Base-by-base conservation (phyloP, 108 stramenopile genomes). In the Hondaea fermentalgiana region DNA sequence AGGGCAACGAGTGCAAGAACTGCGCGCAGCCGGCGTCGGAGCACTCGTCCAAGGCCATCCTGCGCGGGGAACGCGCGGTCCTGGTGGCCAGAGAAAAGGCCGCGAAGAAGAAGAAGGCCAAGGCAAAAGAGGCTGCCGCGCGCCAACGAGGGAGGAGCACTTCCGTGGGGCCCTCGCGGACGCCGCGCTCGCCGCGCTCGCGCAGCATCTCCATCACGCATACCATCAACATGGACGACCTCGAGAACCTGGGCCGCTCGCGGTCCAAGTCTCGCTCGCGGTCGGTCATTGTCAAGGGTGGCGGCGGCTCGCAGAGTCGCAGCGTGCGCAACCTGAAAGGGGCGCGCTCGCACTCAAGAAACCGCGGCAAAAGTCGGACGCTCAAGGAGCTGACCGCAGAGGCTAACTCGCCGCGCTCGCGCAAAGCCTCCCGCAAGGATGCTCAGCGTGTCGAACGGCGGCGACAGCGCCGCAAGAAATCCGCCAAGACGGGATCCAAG, bases 1-100 rank as follows among this genome's bases (percentile, higher is more conserved):
- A 53, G 76, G 76, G 17, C 19, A 53, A 53, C n/a, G 14, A 83
- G 76, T 83, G 76, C 76, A 83, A 83, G 76, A 83, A 83, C 76
- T 83, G 76, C 76, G 12, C 51, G 49, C n/a, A 25, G 49, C 76
- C 12, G 25, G 76, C 76, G n/a, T 47, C 76, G 45, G 76, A 83
- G 76, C 76, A 83, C 51, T 53, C 45, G 49, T 53, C 45, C 6
- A 83, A 83, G 76, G 76, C 76, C 16, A 83, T 83, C 3, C 49
- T 83, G 12, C 45, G 51, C 10, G 76, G 76, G 6, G 76, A 47
- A 17, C 76, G 76, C 45, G 76, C 76, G 12, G 76, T 42, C 51
- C 49, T 53, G 76, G 2, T 53, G 43, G 51, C 76, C 17, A 23
- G 51, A 0, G 76, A 83, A 12, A 69, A 42, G 64, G 25, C 42